Evolutionary conservation across 345 rosid genomes (phyloP).

Genomic region (Aquilaria malaccensis): DNA sequence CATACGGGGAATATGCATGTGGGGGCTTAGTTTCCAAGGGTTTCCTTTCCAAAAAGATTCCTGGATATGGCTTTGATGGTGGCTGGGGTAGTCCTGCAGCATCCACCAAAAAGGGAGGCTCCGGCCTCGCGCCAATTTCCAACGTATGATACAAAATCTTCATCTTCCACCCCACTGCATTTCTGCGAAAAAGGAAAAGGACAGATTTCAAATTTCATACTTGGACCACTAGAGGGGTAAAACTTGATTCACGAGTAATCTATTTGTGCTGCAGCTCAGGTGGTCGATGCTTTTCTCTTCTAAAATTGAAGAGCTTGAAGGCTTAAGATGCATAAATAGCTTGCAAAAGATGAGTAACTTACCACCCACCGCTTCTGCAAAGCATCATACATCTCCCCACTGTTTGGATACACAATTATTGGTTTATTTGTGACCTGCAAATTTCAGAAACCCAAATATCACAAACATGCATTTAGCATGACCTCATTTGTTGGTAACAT

Average conservation of each 20-base stretch:
- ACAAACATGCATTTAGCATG: background rate
- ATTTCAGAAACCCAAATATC: background rate
- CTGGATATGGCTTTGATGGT: conserved; percentile 59
- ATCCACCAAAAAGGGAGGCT: conserved; percentile 76
- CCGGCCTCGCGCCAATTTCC: conserved; percentile 69
- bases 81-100: conserved; percentile 88
- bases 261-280: background rate
- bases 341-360: conserved; percentile 18
- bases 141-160: conserved; percentile 70
- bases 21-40: no score
- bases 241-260: no score
- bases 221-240: background rate
- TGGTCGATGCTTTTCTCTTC: background rate
- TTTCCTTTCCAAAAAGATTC: conserved; percentile 29
- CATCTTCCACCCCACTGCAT: conserved; percentile 48
- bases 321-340: no score
- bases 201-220: conserved; percentile 1
- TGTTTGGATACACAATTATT: conserved; percentile 67
- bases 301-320: background rate
- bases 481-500: background rate
- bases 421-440: conserved; percentile 66
- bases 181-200: conserved; percentile 28
- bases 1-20: no score
- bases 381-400: conserved; percentile 76
- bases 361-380: conserved; percentile 68